These are phyloP conservation scores for Neckera pumila DNA, from an alignment of 225 moss, liverwort and hornwort species.

Conservation along the genomic window DNA sequence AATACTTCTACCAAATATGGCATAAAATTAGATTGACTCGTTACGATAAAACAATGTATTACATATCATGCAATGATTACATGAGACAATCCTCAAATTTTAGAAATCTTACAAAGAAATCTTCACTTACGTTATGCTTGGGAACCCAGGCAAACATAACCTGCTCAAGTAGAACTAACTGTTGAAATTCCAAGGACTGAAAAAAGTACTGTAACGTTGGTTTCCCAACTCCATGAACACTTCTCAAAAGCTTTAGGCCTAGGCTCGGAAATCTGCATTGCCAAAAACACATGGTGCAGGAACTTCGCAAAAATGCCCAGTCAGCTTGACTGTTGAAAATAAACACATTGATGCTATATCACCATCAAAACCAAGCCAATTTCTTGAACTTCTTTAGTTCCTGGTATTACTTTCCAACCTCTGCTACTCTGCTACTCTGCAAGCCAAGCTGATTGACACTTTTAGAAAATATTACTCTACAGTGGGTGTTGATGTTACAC, in stretches of 20 bases:
- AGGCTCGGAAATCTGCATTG: not conserved
- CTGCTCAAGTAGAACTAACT: not conserved
- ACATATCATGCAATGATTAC: not conserved
- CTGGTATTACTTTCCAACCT: conserved; percentile 7
- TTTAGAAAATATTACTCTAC: conserved; percentile 22
- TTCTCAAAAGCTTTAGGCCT: not conserved
- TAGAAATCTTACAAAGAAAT: not conserved
- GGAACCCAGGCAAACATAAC: not conserved
- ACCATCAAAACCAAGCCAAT: conserved; percentile 21
- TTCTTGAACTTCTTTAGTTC: conserved; percentile 16
- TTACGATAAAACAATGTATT: not conserved
- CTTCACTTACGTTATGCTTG: too few relatives aligned
- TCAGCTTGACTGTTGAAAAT: not conserved
- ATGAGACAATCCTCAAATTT: not conserved
- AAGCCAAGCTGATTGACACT: conserved; percentile 26
- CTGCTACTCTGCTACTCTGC: conserved; percentile 37
- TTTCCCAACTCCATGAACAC: not conserved
- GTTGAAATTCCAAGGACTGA: not conserved
- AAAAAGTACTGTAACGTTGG: not conserved
- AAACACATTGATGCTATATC: conserved; percentile 8
- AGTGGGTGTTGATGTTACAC: conserved; percentile 3
- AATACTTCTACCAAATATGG: not conserved
- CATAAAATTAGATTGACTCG: not conserved
- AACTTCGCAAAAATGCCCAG: conserved; percentile 1
- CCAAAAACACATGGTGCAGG: not conserved